phyloP scores from a whole-genome alignment of 306 rosid genomes.

The Ochetophila trinervis region DNA sequence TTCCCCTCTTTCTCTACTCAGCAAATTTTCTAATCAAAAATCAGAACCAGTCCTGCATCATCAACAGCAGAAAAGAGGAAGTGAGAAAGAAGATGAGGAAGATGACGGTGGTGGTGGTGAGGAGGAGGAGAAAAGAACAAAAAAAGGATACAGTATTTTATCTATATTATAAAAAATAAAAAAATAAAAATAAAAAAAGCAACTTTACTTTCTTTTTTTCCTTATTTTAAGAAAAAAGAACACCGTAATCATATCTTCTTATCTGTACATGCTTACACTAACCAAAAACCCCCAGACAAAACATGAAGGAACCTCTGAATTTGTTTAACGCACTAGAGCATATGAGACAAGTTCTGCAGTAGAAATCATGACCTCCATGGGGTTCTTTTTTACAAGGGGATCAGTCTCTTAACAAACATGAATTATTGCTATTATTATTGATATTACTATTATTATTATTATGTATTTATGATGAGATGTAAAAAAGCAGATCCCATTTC shows the following conservation, averaged over 20 bases:
- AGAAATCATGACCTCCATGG: slow-evolving; percentile 71
- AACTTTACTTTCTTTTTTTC: slow-evolving; percentile 10
- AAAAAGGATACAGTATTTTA: slow-evolving; percentile 8
- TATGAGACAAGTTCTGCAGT: slow-evolving; percentile 73
- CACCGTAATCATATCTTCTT: slow-evolving; percentile 50
- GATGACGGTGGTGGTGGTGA: neutral
- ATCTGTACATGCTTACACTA: slow-evolving; percentile 55
- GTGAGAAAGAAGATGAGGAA: slow-evolving; percentile 17
- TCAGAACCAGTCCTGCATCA: slow-evolving; percentile 54
- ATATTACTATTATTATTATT: slow-evolving; percentile 14
- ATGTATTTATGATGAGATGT: slow-evolving; percentile 54
- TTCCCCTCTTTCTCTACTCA: slow-evolving; percentile 24
- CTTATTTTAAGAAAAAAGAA: slow-evolving; percentile 18
- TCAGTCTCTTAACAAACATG: slow-evolving; percentile 16
- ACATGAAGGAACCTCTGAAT: slow-evolving; percentile 53
- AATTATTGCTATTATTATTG: slow-evolving; percentile 19
- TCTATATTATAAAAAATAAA: neutral
- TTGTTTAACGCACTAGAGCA: slow-evolving; percentile 46
- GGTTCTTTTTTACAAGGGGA: slow-evolving; percentile 42
- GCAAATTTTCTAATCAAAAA: slow-evolving; percentile 22
- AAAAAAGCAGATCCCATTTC: slow-evolving; percentile 84
- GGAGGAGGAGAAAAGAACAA: slow-evolving; percentile 19
- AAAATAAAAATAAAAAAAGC: neutral
- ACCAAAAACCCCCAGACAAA: slow-evolving; percentile 49
- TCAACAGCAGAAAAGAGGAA: slow-evolving; percentile 20